phyloP scores from a whole-genome alignment of 2,329 filamentous ascomycete genomes.

The Fusarium heterosporum region DNA sequence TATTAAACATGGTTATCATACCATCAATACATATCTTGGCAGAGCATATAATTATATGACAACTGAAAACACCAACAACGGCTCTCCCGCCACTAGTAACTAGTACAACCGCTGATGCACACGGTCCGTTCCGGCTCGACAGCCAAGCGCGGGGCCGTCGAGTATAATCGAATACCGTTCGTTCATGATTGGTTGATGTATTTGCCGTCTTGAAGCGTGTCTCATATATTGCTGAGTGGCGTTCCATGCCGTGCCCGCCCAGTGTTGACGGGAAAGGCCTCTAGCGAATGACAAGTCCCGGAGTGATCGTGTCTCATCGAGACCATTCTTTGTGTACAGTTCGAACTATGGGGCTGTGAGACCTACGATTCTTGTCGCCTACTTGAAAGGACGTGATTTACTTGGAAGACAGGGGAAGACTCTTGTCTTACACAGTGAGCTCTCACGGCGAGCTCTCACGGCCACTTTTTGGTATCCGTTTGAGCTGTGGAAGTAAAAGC shows the following conservation, averaged over 20 bases:
- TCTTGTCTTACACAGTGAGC: background rate
- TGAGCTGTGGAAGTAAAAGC: background rate
- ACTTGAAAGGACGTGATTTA: conserved; percentile 5
- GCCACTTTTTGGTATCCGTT: background rate
- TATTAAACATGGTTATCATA: background rate
- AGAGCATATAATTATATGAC: background rate
- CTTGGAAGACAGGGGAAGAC: background rate
- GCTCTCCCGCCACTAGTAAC: background rate
- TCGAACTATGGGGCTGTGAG: conserved; percentile 31
- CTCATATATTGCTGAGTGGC: conserved; percentile 32
- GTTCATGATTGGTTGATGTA: conserved; percentile 14
- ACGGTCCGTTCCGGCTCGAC: conserved; percentile 36
- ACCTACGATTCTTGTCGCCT: background rate
- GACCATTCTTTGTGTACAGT: background rate
- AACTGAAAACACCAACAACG: background rate
- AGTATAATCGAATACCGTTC: conserved; percentile 6
- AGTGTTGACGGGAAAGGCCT: background rate
- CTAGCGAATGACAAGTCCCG: conserved; percentile 8
- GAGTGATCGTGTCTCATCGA: background rate
- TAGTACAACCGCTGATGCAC: conserved; percentile 12
- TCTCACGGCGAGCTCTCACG: background rate
- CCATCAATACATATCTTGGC: background rate
- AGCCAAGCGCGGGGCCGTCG: conserved; percentile 1
- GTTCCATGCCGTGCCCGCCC: background rate
- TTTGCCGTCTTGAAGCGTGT: conserved; percentile 22